Base-by-base conservation (phyloP, 148 eudicot species). In the Chenopodium quinoa region DNA sequence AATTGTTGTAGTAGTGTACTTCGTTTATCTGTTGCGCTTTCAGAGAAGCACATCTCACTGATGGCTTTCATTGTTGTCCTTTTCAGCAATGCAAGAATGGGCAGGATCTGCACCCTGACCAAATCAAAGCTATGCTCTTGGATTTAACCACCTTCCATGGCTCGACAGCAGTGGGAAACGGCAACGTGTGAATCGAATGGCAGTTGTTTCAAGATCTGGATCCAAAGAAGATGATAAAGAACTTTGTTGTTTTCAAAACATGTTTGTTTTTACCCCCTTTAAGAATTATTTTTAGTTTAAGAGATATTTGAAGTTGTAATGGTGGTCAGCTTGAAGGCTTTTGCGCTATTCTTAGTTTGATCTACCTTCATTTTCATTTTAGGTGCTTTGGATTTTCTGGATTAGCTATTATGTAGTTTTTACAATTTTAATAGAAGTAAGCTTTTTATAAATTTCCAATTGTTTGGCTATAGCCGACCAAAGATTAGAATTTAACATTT, bases 51-150 rank as follows among this genome's bases (percentile, higher is more conserved):
- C 2, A 9, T 58, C 6, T 23, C 17, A 25, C 9, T 70, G 66
- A 70, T 27, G 22, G 48, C 23, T 46, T 72, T 58, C 11, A 5
- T 50, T 56, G 52, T 64, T 22, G 1, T 22, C 44, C 29, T 75
- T 83, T 80, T 80, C 94, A 91, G 98, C 98, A 91, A 86, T 95
- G 94, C 91, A 88, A 88, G 75, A 97, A 93, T 68, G 97, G 97
- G 22, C 94, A 91, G 79, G 97, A 92, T 54, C 86, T 95, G 56
- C 92, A 90, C 81, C 94, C 97, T 0, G 98, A 95, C 63, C 97
- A 93, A 75, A 89, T 95, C 75, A 95, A 92, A 83, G 94, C 93
- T 13, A 79, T 92, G 58, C 92, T 95, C 27, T 54, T 95, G 90
- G 98, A 95, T 25, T 88, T 93, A 48, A 94, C 96, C 81, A 91